Percentiles rank a stretch among this genome's conserved stretches.
These are phyloP conservation scores for Suillus brevipes DNA, from an alignment of 768 basidiomycete genomes.

Conservation along the genomic window DNA sequence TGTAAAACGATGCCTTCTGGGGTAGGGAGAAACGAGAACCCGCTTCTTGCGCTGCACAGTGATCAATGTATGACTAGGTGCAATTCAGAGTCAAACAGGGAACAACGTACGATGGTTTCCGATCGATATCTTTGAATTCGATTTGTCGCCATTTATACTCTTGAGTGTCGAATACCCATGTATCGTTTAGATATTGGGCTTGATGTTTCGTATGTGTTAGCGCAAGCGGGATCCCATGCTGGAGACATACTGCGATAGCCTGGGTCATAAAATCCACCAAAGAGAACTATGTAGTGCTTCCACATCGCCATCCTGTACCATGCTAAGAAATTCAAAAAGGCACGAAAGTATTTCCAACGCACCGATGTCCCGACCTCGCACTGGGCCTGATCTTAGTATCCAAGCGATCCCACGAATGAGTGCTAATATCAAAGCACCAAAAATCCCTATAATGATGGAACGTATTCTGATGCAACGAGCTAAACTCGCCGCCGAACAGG, in stretches of 20 bases:
- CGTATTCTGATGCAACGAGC: conserved; percentile 75
- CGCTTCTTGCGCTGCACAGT: conserved; percentile 61
- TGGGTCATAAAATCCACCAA: conserved; percentile 90
- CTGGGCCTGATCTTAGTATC: conserved; percentile 82
- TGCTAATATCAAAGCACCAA: conserved; percentile 81
- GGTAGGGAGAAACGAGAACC: conserved; percentile 81
- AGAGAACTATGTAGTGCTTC: conserved; percentile 85
- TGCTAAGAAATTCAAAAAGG: not conserved
- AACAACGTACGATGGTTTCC: conserved; percentile 65
- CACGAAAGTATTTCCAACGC: conserved; percentile 15
- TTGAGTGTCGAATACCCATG: conserved; percentile 85
- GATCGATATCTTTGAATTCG: conserved; percentile 69
- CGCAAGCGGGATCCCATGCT: not conserved
- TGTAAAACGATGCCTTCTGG: conserved; percentile 79
- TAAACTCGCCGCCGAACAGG: conserved; percentile 87
- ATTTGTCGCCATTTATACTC: conserved; percentile 85
- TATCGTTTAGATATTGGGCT: conserved; percentile 82
- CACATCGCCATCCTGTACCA: conserved; percentile 77
- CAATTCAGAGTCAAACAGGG: not conserved
- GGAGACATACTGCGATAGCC: conserved; percentile 67
- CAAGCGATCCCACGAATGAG: conserved; percentile 83
- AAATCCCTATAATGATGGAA: conserved; percentile 91
- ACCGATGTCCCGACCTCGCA: conserved; percentile 84
- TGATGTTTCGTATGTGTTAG: not conserved
- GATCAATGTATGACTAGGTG: not conserved